phyloP scores from a whole-genome alignment of 129 eudicot species.

The Mikania micrantha region DNA sequence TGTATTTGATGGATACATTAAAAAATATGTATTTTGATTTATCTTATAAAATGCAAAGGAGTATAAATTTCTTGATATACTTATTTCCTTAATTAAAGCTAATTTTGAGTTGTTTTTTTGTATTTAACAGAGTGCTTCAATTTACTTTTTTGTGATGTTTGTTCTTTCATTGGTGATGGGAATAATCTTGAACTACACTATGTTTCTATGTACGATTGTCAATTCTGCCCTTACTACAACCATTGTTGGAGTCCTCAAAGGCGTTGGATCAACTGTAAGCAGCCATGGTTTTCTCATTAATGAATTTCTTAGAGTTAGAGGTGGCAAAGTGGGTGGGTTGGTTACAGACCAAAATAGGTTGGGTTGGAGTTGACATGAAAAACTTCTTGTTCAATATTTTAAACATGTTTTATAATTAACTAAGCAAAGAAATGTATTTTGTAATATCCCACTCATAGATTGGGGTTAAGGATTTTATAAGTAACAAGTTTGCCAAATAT shows the following conservation, averaged over 20 bases:
- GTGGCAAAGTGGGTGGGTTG: neutral
- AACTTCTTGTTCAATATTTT: neutral
- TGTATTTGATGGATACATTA: neutral
- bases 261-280: slow-evolving; percentile 94
- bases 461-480: neutral
- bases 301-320: neutral
- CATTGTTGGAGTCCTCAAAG: slow-evolving; percentile 97
- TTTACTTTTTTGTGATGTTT: slow-evolving; percentile 58
- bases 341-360: neutral
- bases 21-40: neutral
- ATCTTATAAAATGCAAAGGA: neutral
- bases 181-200: slow-evolving; percentile 86
- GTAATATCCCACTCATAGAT: no score
- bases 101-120: neutral
- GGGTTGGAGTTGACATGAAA: neutral
- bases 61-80: neutral
- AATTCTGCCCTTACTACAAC: slow-evolving; percentile 96
- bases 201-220: slow-evolving; percentile 93
- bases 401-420: no score
- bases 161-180: slow-evolving; percentile 92
- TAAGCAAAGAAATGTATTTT: no score
- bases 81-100: neutral
- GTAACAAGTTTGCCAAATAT: neutral
- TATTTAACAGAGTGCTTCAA: slow-evolving; percentile 58
- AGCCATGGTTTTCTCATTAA: neutral